phyloP scores from a whole-genome alignment of 176 grass and related monocot genomes.

The Hyparrhenia diplandra region DNA sequence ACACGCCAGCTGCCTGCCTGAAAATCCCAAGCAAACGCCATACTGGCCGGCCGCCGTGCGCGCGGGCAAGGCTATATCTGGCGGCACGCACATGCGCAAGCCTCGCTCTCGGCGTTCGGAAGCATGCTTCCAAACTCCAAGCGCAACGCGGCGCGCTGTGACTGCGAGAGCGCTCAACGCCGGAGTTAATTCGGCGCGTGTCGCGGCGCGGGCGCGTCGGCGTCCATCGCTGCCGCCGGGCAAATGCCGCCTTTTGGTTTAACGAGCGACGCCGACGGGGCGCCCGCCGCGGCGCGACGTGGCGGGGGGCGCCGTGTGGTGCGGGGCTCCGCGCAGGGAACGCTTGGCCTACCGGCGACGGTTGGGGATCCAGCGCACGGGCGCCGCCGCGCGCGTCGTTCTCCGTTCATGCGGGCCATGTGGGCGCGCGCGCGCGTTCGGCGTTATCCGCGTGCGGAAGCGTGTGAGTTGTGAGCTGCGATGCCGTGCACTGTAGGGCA shows the following conservation, averaged over 20 bases:
- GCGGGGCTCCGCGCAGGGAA: neutral
- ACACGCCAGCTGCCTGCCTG: neutral
- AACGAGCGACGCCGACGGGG: neutral
- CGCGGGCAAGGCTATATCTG: neutral
- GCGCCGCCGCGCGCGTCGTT: no score
- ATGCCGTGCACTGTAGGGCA: conserved; percentile 11
- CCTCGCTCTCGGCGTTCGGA: neutral
- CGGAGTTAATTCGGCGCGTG: neutral
- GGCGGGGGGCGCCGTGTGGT: neutral
- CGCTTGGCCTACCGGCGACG: no score
- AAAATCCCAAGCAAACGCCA: neutral
- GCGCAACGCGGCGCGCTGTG: no score
- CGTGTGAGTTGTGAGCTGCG: neutral
- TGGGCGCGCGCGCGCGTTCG: neutral
- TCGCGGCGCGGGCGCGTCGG: neutral
- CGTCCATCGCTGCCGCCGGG: neutral
- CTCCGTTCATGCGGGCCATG: neutral
- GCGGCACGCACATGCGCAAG: neutral
- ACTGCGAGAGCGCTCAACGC: neutral
- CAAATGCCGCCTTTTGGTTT: neutral
- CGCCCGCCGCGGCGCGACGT: no score
- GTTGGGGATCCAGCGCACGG: no score
- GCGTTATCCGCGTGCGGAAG: neutral
- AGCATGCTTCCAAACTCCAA: neutral
- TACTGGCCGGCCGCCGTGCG: neutral